Evolutionary conservation across 2,329 filamentous ascomycete genomes (phyloP).

Genomic region (Monilinia laxa): DNA sequence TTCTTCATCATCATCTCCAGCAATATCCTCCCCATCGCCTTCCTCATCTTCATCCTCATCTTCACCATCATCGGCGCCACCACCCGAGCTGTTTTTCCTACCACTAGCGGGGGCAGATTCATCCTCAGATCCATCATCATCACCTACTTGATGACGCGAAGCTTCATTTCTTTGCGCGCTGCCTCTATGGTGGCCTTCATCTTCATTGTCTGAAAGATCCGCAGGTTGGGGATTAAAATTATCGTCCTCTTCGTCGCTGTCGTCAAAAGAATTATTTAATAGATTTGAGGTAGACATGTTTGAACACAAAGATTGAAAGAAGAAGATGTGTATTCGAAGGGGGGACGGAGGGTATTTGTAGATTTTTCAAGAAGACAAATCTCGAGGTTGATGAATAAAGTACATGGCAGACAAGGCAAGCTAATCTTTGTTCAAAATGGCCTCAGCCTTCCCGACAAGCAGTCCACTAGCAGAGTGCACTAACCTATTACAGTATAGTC

Average conservation of each 20-base stretch:
- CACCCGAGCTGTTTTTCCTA: conserved; percentile 15
- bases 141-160: conserved; percentile 41
- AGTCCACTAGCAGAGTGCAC: conserved; percentile 1
- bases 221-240: conserved; percentile 83
- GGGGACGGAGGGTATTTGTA: conserved; percentile 9
- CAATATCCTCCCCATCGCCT: conserved; percentile 42
- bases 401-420: conserved; percentile 16
- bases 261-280: conserved; percentile 43
- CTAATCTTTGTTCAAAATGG: conserved; percentile 22
- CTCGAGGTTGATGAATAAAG: conserved; percentile 5
- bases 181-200: conserved; percentile 40
- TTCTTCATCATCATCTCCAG: conserved; percentile 41
- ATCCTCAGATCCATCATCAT: conserved; percentile 49
- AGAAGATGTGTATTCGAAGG: conserved; percentile 15
- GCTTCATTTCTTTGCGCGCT: conserved; percentile 36
- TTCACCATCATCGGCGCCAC: conserved; percentile 31
- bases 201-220: conserved; percentile 66
- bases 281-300: conserved; percentile 37
- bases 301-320: conserved; percentile 24
- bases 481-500: conserved; percentile 7
- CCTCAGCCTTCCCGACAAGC: conserved; percentile 21
- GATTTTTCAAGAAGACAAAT: conserved; percentile 2
- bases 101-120: conserved; percentile 45
- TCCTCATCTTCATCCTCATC: conserved; percentile 46
- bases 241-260: conserved; percentile 75